Conservation (phyloP, 768 basidiomycete genomes). For the Collybia mongolica region DNA sequence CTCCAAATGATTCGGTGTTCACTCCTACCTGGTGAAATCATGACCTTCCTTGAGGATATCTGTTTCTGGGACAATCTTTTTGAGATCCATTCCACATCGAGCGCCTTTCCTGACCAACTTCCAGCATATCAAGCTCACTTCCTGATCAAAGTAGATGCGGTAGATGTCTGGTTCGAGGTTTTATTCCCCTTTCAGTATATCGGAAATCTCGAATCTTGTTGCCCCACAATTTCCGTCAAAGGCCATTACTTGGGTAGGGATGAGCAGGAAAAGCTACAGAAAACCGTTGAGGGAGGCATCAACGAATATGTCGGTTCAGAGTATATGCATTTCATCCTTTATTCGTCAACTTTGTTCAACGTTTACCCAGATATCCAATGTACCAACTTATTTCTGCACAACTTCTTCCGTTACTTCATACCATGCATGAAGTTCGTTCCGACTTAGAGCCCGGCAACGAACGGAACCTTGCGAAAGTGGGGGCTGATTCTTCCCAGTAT, state of each 20-base stretch:
- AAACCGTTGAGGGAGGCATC: conserved; percentile 33
- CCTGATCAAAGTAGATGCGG: conserved; percentile 26
- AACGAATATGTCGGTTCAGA: conserved; percentile 34
- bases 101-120: neutral
- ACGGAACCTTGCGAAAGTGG: neutral
- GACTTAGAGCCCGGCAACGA: neutral
- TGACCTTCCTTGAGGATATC: conserved; percentile 43
- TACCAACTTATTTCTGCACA: conserved; percentile 60
- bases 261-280: conserved; percentile 51
- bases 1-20: conserved; percentile 60
- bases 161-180: conserved; percentile 36
- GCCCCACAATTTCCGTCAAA: conserved; percentile 35
- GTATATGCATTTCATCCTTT: conserved; percentile 16
- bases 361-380: conserved; percentile 47
- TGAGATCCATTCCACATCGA: conserved; percentile 2
- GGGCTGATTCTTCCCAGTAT: conserved; percentile 22
- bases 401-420: conserved; percentile 56
- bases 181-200: conserved; percentile 14
- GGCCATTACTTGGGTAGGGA: conserved; percentile 44
- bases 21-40: conserved; percentile 57
- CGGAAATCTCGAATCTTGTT: conserved; percentile 4
- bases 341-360: neutral
- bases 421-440: conserved; percentile 20
- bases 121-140: conserved; percentile 29
- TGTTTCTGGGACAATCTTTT: conserved; percentile 23